Evolutionary conservation across 164 flowering plant species (phyloP), one percentile per base, ranked within the genome.

Genomic region (Aristolochia californica): DNA sequence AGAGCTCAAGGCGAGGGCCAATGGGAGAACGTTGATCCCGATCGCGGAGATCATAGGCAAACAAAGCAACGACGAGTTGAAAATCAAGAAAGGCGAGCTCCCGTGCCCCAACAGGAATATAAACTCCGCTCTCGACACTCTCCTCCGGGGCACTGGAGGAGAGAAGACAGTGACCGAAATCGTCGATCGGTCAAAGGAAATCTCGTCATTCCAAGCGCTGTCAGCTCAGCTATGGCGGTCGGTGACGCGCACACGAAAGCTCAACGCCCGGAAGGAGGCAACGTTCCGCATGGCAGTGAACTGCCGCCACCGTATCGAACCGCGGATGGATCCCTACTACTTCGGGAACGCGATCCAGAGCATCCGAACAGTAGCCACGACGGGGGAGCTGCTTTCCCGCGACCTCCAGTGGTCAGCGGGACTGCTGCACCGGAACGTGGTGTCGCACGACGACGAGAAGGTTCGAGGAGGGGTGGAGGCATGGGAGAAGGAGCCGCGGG

Each of bases 281-380:
- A 90, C 97, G 66, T 85, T 90, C 25, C 65, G 95, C 17, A 90
- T 90, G 95, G 97, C 97, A 0, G 89, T 87, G 43, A 90, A 90
- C 68, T 90, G 97, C 67, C 72, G 95, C 0, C 94, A 76, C 69
- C 69, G 97, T 57, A 58, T 90, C 1, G 83, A 77, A 61, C 97
- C 96, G 12, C 51, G 55, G 57, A 56, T 90, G 9, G 76, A 78
- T 48, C 61, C 79, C 26, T 70, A 74, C 69, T 90, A 90, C 62
- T 90, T 87, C 79, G 97, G 97, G 11, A 91, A 88, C 77, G 87
- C 86, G 38, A 86, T 91, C 9, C 96, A 88, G 62, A 86, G 95
- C 78, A 67, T 80, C 16, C 85, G 87, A 5, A 80, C 85, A 0
- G 64, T 71, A 49, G 88, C 82, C 10, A 1, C 71, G 0, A 81